Base-by-base conservation (phyloP, 768 basidiomycete genomes). In the Leccinellum luteum region DNA sequence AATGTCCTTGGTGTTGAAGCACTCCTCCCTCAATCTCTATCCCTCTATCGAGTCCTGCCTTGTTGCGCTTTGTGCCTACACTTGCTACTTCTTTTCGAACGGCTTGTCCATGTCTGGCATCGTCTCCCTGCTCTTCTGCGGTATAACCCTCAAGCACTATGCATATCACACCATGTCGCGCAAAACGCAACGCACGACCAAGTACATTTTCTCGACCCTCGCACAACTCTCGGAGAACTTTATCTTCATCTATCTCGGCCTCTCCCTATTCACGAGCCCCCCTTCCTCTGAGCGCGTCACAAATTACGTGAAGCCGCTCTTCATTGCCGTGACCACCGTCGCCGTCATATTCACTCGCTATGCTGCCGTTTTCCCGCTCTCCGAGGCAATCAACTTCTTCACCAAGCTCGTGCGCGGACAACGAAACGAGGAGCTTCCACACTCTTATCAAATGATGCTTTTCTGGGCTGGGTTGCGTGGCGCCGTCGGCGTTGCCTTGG, bases 111-210 rank as follows among this genome's bases (percentile, higher is more conserved):
- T 97, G 91, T 90, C 86, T 71, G 96, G 97, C 51, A 98, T 98
- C 73, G 95, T 98, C 45, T 97, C 95, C 4, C 84, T 98, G 41
- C 86, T 98, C 47, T 98, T 99, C 79, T 98, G 96, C 70, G 96
- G 97, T 58, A 97, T 99, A 71, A 99, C 97, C 4, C 82, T 99
- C 65, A 99, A 99, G 74, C 97, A 99, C 70, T 98, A 99, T 68
- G 97, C 96, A n/a, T 98, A 97, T 70, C 97, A 98, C 76, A 98
- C 94, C 52, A 99, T 99, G 97, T 96, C 94, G 10, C 85, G 85
- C 27, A 84, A 92, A 53, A 98, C 97, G 0, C 97, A 98, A 69
- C 84, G 91, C 47, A 89, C 94, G 13, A 92, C 88, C 28, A 95
- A 96, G 74, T 97, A 95, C 79, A 92, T 98, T 58, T 99, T 98